Conservation (phyloP, 225 moss, liverwort and hornwort species). For the Climacium dendroides region DNA sequence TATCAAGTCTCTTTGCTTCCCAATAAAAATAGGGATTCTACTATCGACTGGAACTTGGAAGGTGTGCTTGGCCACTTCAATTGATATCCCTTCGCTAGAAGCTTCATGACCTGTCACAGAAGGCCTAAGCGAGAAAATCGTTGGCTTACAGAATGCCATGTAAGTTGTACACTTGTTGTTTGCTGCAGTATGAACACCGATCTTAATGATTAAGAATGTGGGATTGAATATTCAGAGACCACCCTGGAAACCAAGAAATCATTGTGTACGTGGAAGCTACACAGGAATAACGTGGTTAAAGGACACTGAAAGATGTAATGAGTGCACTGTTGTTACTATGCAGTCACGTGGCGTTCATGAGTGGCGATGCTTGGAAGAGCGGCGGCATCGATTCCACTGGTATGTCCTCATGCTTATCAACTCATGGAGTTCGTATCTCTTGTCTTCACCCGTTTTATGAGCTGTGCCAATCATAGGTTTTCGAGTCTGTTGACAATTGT, state of each 20-base stretch:
- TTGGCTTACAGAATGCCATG: background rate
- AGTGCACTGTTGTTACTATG: background rate
- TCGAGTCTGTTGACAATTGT: background rate
- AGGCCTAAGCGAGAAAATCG: background rate
- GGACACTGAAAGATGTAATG: background rate
- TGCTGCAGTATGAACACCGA: too few species aligned
- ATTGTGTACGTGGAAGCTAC: background rate
- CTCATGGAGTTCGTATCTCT: background rate
- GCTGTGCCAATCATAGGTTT: background rate
- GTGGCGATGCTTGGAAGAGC: constrained; percentile 55
- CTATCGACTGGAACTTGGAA: background rate
- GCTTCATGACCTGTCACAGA: background rate
- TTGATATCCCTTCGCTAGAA: background rate
- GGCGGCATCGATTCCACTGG: constrained; percentile 70
- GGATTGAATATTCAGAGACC: background rate
- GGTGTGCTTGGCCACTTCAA: background rate
- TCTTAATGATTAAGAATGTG: background rate
- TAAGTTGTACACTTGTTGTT: background rate
- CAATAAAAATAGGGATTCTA: background rate
- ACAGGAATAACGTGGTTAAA: background rate
- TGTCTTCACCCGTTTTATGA: background rate
- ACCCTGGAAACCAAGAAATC: background rate
- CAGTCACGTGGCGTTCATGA: constrained; percentile 59
- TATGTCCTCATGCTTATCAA: background rate
- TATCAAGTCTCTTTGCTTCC: background rate